phyloP scores from a whole-genome alignment of 805 yeast genomes.

The Wickerhamiella slavikovae region DNA sequence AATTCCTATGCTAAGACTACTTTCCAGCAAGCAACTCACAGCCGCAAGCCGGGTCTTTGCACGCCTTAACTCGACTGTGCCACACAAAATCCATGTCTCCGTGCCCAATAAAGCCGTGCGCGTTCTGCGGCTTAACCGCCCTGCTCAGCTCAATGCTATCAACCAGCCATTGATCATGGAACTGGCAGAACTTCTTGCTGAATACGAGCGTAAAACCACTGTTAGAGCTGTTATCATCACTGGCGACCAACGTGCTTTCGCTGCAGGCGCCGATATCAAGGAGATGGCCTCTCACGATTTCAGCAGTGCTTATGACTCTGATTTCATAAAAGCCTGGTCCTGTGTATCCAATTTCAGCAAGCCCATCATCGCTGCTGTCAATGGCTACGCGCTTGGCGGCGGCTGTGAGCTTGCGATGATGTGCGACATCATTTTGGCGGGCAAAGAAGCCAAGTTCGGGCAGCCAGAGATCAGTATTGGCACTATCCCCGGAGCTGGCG shows the following conservation, averaged over 20 bases:
- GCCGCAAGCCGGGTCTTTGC: too few species aligned
- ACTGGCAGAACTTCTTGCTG: constrained; percentile 19
- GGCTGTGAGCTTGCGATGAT: constrained; percentile 37
- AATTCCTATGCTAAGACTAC: too few species aligned
- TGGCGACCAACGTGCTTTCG: constrained; percentile 27
- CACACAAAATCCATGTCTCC: constrained; percentile 21
- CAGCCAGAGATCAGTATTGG: constrained; percentile 37
- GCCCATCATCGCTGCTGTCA: constrained; percentile 35
- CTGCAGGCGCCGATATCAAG: constrained; percentile 37
- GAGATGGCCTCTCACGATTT: constrained; percentile 24
- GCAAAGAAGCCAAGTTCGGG: constrained; percentile 28
- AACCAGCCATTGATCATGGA: constrained; percentile 20
- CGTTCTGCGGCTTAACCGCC: constrained; percentile 23
- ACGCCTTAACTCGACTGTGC: too few species aligned
- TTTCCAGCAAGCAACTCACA: too few species aligned
- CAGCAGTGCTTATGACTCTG: constrained; percentile 18
- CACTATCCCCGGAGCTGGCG: constrained; percentile 31
- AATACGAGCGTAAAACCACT: constrained; percentile 19
- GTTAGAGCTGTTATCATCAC: constrained; percentile 29
- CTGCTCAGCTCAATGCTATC: constrained; percentile 26
- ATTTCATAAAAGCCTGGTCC: constrained; percentile 23
- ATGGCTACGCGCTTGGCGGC: constrained; percentile 36
- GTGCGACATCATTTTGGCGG: constrained; percentile 30
- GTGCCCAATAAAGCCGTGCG: constrained; percentile 22
- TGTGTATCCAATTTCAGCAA: constrained; percentile 21